A percentile compares a stretch with the other conserved stretches of the same genome.
Evolutionary conservation across 1,284 basidiomycete species (phyloP).

Genomic region (Pholiota adiposa): DNA sequence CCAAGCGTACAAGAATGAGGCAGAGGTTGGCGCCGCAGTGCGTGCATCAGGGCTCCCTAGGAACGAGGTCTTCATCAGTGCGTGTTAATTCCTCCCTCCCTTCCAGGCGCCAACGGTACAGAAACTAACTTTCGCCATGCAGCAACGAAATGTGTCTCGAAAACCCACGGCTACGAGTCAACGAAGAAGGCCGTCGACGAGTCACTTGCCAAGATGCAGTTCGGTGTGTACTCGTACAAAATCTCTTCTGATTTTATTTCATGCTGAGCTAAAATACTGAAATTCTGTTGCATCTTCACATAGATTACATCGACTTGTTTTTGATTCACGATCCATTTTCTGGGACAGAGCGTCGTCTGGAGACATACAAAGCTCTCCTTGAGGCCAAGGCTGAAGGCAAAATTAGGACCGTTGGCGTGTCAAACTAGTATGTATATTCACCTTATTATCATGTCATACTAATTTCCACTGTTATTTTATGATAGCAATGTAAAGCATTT

Average conservation of each 20-base stretch:
- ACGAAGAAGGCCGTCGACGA: slow-evolving; percentile 60
- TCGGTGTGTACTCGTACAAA: slow-evolving; percentile 43
- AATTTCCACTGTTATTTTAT: neutral
- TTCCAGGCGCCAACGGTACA: too few relatives aligned
- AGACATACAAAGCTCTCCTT: slow-evolving; percentile 66
- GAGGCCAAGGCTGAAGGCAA: slow-evolving; percentile 67
- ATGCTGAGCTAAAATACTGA: neutral
- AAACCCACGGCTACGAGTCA: slow-evolving; percentile 59
- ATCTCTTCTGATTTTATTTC: neutral
- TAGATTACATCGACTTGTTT: slow-evolving; percentile 79
- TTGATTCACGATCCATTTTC: slow-evolving; percentile 75
- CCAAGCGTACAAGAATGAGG: slow-evolving; percentile 77
- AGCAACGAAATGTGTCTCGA: slow-evolving; percentile 69
- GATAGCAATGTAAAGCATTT: slow-evolving; percentile 76
- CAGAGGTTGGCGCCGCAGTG: slow-evolving; percentile 61
- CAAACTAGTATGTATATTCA: slow-evolving; percentile 63
- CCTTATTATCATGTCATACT: neutral
- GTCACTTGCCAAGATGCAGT: slow-evolving; percentile 56
- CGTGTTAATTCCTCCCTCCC: slow-evolving; percentile 23
- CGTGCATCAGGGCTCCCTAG: slow-evolving; percentile 54
- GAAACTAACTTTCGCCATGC: neutral
- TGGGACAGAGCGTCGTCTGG: slow-evolving; percentile 61
- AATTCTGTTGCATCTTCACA: neutral
- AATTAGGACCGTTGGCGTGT: slow-evolving; percentile 75
- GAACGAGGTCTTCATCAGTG: slow-evolving; percentile 73